A percentile compares a stretch with the other conserved stretches of the same genome.
These are phyloP conservation scores for Dacryopinax primogenitus DNA, from an alignment of 768 basidiomycete genomes.

Conservation along the genomic window DNA sequence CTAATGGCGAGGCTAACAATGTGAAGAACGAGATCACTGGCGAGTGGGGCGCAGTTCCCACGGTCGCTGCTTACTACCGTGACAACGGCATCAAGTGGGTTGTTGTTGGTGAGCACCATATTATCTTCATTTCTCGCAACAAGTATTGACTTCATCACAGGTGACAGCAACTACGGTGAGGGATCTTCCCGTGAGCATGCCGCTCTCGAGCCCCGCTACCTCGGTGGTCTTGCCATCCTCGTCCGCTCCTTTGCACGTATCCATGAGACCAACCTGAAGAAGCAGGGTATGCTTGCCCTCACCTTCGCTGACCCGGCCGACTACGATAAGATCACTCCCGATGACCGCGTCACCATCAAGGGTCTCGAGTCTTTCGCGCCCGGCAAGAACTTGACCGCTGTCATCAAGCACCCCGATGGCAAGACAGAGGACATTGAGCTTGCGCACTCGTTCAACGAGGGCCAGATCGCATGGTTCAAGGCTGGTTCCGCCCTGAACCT, in stretches of 20 bases:
- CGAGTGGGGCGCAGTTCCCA: slow-evolving; percentile 72
- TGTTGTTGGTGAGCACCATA: slow-evolving; percentile 54
- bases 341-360: slow-evolving; percentile 78
- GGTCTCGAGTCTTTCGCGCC: slow-evolving; percentile 82
- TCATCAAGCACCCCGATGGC: slow-evolving; percentile 73
- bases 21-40: slow-evolving; percentile 83
- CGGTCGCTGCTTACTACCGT: slow-evolving; percentile 77
- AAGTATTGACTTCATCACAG: slow-evolving; percentile 12
- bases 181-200: slow-evolving; percentile 98
- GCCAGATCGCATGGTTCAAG: slow-evolving; percentile 98
- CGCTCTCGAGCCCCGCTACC: slow-evolving; percentile 87
- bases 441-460: slow-evolving; percentile 91
- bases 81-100: slow-evolving; percentile 90
- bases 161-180: slow-evolving; percentile 87
- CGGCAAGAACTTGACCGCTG: slow-evolving; percentile 78
- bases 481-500: slow-evolving; percentile 88
- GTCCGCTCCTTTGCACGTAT: slow-evolving; percentile 94
- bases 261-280: slow-evolving; percentile 91
- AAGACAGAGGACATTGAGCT: slow-evolving; percentile 59
- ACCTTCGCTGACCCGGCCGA: slow-evolving; percentile 86
- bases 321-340: slow-evolving; percentile 82
- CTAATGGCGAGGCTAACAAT: slow-evolving; percentile 93
- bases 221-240: slow-evolving; percentile 91
- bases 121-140: background rate
- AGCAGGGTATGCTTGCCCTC: slow-evolving; percentile 96